phyloP scores from a whole-genome alignment of 176 grass and related monocot species.

The Microstegium vimineum region DNA sequence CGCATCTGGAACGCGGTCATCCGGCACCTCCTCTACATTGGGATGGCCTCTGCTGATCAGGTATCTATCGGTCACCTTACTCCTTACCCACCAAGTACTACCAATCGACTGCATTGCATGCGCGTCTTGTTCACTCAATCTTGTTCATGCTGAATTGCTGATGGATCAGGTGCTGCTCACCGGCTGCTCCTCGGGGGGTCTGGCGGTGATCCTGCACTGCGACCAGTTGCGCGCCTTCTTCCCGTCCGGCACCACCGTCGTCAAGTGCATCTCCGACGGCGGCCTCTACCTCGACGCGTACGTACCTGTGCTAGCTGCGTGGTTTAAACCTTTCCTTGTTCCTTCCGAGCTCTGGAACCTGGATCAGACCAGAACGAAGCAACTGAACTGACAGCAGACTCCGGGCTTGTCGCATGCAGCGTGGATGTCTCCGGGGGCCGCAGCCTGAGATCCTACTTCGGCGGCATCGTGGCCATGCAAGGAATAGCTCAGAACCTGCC shows the following conservation, averaged over 20 bases:
- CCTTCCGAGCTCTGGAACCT: not conserved
- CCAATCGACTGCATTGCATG: not conserved
- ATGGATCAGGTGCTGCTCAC: constrained; percentile 48
- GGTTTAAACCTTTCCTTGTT: not conserved
- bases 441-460: constrained; percentile 49
- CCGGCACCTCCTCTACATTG: constrained; percentile 70
- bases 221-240: constrained; percentile 64
- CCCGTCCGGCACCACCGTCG: constrained; percentile 18
- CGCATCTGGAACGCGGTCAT: constrained; percentile 68
- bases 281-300: constrained; percentile 88
- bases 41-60: constrained; percentile 52
- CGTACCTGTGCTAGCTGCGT: constrained; percentile 4
- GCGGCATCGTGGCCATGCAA: constrained; percentile 52
- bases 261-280: constrained; percentile 83
- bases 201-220: constrained; percentile 66
- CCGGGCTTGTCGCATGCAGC: constrained; percentile 61
- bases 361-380: too few relatives aligned
- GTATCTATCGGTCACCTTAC: not conserved
- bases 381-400: not conserved
- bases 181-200: constrained; percentile 78
- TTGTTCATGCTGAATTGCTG: not conserved
- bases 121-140: not conserved
- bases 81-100: not conserved
- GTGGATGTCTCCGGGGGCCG: constrained; percentile 51
- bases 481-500: constrained; percentile 53